phyloP scores from a whole-genome alignment of 2,329 filamentous ascomycete species.

The Paramyrothecium roridum region DNA sequence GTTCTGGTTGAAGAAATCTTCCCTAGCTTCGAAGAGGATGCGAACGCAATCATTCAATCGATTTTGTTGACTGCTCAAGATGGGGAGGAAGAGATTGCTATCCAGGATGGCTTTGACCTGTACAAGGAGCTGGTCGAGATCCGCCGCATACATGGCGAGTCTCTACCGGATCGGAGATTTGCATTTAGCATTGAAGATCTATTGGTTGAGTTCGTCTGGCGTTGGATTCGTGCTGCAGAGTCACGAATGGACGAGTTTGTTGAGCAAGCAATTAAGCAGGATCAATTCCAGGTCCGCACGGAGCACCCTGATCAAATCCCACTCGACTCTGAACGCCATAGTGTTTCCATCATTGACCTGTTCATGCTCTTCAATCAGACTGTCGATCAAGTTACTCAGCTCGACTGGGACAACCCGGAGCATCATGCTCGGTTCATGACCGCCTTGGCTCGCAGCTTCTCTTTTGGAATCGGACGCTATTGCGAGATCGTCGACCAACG shows the following conservation, averaged over 20 bases:
- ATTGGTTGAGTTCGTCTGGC: conserved; percentile 90
- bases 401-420: conserved; percentile 91
- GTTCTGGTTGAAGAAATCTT: conserved; percentile 81
- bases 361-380: conserved; percentile 93
- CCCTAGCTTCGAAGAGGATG: conserved; percentile 87
- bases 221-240: conserved; percentile 85
- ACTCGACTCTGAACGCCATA: conserved; percentile 82
- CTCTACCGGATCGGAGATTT: conserved; percentile 71
- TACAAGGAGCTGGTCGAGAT: conserved; percentile 88
- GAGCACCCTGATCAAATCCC: conserved; percentile 61
- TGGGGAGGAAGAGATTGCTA: conserved; percentile 70
- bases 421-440: conserved; percentile 99
- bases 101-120: conserved; percentile 91
- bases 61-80: conserved; percentile 73
- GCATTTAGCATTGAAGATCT: conserved; percentile 84
- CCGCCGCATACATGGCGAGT: conserved; percentile 73
- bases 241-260: conserved; percentile 78
- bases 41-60: conserved; percentile 75
- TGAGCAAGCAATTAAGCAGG: conserved; percentile 86
- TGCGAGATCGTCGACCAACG: conserved; percentile 86
- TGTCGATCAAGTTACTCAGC: conserved; percentile 77
- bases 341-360: conserved; percentile 87
- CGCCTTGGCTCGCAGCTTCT: conserved; percentile 78
- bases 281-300: conserved; percentile 75
- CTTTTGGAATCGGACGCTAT: conserved; percentile 79